A percentile compares a stretch with the other conserved stretches of the same genome.
Evolutionary conservation across 1,284 basidiomycete species (phyloP).

Genomic region (Xerocomus nothofagi): DNA sequence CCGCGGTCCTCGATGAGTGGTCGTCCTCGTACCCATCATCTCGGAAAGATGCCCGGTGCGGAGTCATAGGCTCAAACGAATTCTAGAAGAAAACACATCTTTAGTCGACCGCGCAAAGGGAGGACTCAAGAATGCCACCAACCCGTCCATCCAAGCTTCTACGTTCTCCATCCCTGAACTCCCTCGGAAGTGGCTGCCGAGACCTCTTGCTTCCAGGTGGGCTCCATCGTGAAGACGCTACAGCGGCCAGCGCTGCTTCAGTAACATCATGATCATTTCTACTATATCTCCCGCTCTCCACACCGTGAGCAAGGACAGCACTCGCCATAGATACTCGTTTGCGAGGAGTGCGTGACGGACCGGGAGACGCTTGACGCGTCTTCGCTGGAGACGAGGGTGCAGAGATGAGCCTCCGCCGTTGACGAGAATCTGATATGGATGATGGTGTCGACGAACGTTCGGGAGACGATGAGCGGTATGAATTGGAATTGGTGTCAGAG

Average conservation of each 20-base stretch:
- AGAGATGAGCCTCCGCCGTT: constrained; percentile 49
- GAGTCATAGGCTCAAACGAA: constrained; percentile 29
- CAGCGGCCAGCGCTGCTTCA: constrained; percentile 59
- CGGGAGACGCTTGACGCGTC: constrained; percentile 40
- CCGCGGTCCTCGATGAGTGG: constrained; percentile 20
- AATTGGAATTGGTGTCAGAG: constrained; percentile 35
- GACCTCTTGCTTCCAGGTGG: constrained; percentile 45
- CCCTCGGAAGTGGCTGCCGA: constrained; percentile 59
- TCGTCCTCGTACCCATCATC: constrained; percentile 23
- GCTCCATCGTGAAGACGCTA: constrained; percentile 53
- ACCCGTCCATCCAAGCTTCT: constrained; percentile 47
- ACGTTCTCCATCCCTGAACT: constrained; percentile 50
- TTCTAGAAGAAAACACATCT: constrained; percentile 11
- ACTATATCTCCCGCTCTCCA: constrained; percentile 28
- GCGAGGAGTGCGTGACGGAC: constrained; percentile 42
- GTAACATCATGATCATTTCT: constrained; percentile 43
- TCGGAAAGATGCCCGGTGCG: constrained; percentile 18
- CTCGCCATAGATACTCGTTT: constrained; percentile 45
- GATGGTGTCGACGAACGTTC: constrained; percentile 43
- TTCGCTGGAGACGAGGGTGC: constrained; percentile 56
- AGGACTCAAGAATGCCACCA: constrained; percentile 16
- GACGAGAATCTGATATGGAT: constrained; percentile 19
- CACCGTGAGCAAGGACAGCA: constrained; percentile 25
- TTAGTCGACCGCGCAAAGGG: constrained; percentile 9
- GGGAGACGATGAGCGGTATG: constrained; percentile 41